Base-by-base conservation (phyloP, 768 basidiomycete genomes). In the Dacryopinax primogenitus region DNA sequence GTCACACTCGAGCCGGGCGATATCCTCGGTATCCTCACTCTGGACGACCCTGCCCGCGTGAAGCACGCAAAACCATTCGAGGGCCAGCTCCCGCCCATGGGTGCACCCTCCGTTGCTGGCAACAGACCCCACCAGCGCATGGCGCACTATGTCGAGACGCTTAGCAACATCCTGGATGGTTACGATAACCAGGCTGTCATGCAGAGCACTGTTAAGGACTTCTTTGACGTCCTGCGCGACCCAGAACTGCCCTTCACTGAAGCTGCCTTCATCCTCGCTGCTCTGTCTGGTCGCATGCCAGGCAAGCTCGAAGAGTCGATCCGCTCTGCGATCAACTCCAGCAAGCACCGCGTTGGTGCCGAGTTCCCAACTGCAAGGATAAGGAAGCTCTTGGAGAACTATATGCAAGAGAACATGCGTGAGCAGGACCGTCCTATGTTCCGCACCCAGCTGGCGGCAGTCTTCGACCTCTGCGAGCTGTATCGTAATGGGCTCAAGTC, bases 11-110 rank as follows among this genome's bases (percentile, higher is more conserved):
- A 95, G 68, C 92, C 94, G 13, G 96, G 96, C 28, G 96, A 97
- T 75, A 93, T 99, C 65, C 85, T 99, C 66, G 96, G 96, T 76
- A 94, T 98, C 71, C 81, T 98, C 65, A 90, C 92, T 9, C 84
- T 98, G 65, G 96, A 98, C 72, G 94, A 98, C 74, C 96, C 95
- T 37, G 83, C 84, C 66, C 92, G 92, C 65, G 96, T 98, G 73
- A 96, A 92, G 73, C 95, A 98, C 73, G 95, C 96, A 66, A 97
- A 95, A 77, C 95, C 95, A 1, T 98, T 97, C 74, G 93, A 97
- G 71, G 93, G 92, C 63, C 86, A 93, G 45, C 84, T 98, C 12
- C 91, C 95, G 16, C 70, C 84, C 18, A 86, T 93, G 82, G 96
- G 95, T 30, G 78, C 84, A 33, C 93, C 94, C 44, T 85, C 83